phyloP scores from a whole-genome alignment of 2,329 filamentous ascomycete species.

The Sporothrix protearum region DNA sequence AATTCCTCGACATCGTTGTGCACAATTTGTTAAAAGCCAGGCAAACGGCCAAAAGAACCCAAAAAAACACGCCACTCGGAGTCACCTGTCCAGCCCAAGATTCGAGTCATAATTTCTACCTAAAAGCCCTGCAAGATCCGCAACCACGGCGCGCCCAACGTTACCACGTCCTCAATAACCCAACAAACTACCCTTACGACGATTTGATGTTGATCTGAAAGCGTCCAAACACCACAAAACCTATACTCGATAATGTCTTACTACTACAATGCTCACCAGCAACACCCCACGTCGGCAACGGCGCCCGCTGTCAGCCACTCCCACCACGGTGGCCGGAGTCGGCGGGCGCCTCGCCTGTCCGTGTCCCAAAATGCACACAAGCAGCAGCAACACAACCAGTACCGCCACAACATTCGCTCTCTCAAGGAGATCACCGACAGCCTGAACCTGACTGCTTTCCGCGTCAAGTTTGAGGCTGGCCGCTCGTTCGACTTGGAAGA shows the following conservation, averaged over 20 bases:
- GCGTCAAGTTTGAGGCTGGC: constrained; percentile 83
- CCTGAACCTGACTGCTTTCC: constrained; percentile 72
- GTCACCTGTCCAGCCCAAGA: background rate
- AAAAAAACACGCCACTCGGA: constrained; percentile 15
- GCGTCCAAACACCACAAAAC: background rate
- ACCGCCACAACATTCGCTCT: constrained; percentile 70
- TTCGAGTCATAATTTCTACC: constrained; percentile 17
- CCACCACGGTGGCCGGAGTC: constrained; percentile 80
- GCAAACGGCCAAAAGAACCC: background rate
- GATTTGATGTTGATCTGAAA: background rate
- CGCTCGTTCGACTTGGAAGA: constrained; percentile 94
- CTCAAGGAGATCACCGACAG: constrained; percentile 83
- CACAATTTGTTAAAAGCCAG: background rate
- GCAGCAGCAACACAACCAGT: constrained; percentile 47
- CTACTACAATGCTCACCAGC: constrained; percentile 59
- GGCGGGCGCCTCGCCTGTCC: constrained; percentile 75
- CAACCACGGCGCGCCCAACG: constrained; percentile 21
- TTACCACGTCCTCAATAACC: background rate
- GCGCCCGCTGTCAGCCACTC: constrained; percentile 62
- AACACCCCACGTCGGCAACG: constrained; percentile 53
- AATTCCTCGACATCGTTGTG: background rate
- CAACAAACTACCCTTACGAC: background rate
- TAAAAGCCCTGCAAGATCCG: background rate
- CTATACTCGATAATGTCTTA: constrained; percentile 52
- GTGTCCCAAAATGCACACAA: constrained; percentile 79